phyloP scores from a whole-genome alignment of 148 eudicot species.

The Simmondsia chinensis region DNA sequence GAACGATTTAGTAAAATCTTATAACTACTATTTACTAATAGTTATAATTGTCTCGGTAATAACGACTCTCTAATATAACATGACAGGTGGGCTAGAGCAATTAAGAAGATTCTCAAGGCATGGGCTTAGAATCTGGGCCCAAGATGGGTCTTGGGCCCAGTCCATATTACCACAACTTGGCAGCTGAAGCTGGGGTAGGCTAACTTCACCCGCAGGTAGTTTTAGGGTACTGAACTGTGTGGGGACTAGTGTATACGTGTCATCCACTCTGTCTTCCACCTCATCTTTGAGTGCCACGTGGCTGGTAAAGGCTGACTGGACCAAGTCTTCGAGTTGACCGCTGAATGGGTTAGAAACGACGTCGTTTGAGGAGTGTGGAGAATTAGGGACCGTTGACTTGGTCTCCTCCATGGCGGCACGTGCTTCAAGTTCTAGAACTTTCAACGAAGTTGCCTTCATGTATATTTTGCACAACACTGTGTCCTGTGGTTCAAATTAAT shows the following conservation, averaged over 20 bases:
- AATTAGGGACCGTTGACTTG: conserved; percentile 21
- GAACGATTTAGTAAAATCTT: too few relatives aligned
- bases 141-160: conserved; percentile 51
- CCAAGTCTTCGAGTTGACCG: conserved; percentile 21
- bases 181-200: conserved; percentile 48
- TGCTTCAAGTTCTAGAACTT: conserved; percentile 69
- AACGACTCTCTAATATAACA: too few relatives aligned
- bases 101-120: conserved; percentile 34
- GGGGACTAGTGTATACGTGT: too few relatives aligned
- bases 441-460: conserved; percentile 84
- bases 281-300: conserved; percentile 21
- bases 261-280: conserved; percentile 4
- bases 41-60: too few relatives aligned
- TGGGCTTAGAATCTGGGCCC: conserved; percentile 36
- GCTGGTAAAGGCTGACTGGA: conserved; percentile 8
- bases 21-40: too few relatives aligned
- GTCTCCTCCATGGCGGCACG: conserved; percentile 65
- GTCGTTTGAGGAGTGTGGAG: conserved; percentile 36
- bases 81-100: too few relatives aligned
- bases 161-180: conserved; percentile 42
- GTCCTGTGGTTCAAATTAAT: conserved; percentile 43
- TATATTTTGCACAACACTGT: conserved; percentile 87
- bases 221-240: conserved; percentile 13
- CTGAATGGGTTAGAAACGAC: conserved; percentile 13
- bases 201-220: conserved; percentile 32